These are phyloP conservation scores for Septoria petroselini DNA, from an alignment of 2,329 filamentous ascomycete genomes.

Conservation along the genomic window DNA sequence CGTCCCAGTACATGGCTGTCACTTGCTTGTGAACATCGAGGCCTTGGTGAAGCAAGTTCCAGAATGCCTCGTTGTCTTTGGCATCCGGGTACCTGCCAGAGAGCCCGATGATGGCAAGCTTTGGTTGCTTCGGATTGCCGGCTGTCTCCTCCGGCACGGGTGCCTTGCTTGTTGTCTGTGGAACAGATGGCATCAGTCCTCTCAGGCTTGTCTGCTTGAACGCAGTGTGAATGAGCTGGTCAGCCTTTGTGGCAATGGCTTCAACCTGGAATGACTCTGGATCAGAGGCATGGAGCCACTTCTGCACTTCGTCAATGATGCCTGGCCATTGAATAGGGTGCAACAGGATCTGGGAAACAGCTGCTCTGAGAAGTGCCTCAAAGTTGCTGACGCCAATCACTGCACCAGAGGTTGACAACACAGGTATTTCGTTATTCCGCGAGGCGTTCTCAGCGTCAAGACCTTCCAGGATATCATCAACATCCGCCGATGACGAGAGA, in stretches of 20 bases:
- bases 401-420: neutral
- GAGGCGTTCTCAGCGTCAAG: neutral
- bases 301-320: neutral
- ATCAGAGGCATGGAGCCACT: slow-evolving; percentile 3
- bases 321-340: slow-evolving; percentile 8
- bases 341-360: slow-evolving; percentile 2
- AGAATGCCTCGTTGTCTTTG: slow-evolving; percentile 16
- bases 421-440: neutral
- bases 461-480: slow-evolving; percentile 1
- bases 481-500: slow-evolving; percentile 22
- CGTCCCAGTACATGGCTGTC: slow-evolving; percentile 19
- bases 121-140: too few relatives aligned
- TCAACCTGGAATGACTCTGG: neutral
- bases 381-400: neutral
- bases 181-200: too few relatives aligned
- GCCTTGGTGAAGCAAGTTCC: slow-evolving; percentile 19
- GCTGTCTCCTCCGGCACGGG: too few relatives aligned
- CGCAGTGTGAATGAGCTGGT: slow-evolving; percentile 3
- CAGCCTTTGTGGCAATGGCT: slow-evolving; percentile 1
- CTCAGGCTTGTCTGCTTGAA: slow-evolving; percentile 1
- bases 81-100: slow-evolving; percentile 12
- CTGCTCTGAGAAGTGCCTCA: neutral
- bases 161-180: neutral
- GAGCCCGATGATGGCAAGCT: slow-evolving; percentile 13
- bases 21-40: slow-evolving; percentile 16